phyloP scores from a whole-genome alignment of 345 rosid species.

The Stellera chamaejasme region DNA sequence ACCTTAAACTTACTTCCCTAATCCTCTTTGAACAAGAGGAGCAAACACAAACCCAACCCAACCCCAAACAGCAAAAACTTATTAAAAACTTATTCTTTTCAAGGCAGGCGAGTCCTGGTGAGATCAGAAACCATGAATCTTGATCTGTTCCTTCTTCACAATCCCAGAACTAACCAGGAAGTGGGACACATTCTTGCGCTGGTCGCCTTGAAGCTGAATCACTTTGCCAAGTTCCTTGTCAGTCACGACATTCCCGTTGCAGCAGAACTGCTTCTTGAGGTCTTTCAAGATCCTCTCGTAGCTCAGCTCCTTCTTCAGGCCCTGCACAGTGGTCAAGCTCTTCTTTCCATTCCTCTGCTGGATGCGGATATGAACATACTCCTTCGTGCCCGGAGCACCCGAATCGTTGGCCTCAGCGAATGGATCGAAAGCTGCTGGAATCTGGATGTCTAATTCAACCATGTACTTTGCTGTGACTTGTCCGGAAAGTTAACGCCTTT shows the following conservation, averaged over 20 bases:
- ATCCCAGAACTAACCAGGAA: conserved; percentile 55
- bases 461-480: conserved; percentile 40
- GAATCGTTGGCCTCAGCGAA: conserved; percentile 51
- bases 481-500: too few relatives aligned
- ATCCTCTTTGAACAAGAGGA: background rate
- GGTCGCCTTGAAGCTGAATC: conserved; percentile 97
- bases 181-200: conserved; percentile 65
- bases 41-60: background rate
- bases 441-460: conserved; percentile 56
- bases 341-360: conserved; percentile 86
- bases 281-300: conserved; percentile 74
- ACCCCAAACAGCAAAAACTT: background rate
- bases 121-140: conserved; percentile 70
- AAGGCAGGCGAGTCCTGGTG: background rate
- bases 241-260: conserved; percentile 83
- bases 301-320: conserved; percentile 57
- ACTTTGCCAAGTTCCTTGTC: conserved; percentile 84
- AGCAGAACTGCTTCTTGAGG: conserved; percentile 74
- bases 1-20: background rate
- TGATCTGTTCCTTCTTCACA: conserved; percentile 69
- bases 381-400: conserved; percentile 47
- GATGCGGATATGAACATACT: conserved; percentile 57
- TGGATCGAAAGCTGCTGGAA: conserved; percentile 66
- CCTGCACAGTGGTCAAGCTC: conserved; percentile 71
- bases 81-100: background rate